Evolutionary conservation across 2,329 filamentous ascomycete species (phyloP), one percentile per base, ranked within the genome.

Genomic region (Fusarium pseudonygamai): DNA sequence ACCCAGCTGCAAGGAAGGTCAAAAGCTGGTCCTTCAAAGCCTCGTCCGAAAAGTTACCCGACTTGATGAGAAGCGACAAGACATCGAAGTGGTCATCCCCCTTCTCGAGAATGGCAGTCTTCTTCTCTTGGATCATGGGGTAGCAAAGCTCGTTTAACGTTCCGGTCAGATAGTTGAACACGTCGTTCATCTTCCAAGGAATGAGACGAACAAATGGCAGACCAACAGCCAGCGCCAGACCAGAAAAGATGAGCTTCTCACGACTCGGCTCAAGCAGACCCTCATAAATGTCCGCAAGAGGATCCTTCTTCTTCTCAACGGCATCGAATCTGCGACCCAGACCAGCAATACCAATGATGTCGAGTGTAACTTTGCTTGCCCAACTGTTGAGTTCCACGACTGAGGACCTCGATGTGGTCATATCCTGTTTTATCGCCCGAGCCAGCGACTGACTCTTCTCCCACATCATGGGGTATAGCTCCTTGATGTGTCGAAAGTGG

Each of bases 381-480:
- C 87, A 91, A 34, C 80, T 78, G 42, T 82, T 78, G 12, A 89
- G 80, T n/a, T 83, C 80, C 8, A 80, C 67, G 6, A 78, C 74
- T 2, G 74, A 67, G 0, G 77, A 63, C 3, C 46, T 39, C 6
- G 64, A 58, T 1, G 18, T 28, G 1, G 55, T 26, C 9, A 85
- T 74, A 11, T 86, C 82, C 7, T 81, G 84, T 2, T 89, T 84
- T 3, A 86, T 75, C 1, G 86, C 85, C 72, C 67, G 67, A 0
- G 75, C 73, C 24, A 82, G 69, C 3, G 74, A 62, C 22, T 77
- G 73, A 0, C 79, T 79, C 64, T 93, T 93, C 2, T 80, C 77
- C 91, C 91, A 93, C 80, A 94, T 93, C 61, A 91, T 85, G 0
- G 91, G 90, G 68, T 93, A 93, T 4, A 94, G 80, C 46, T 92